A percentile compares a stretch with the other conserved stretches of the same genome.
phyloP scores from a whole-genome alignment of 1,284 basidiomycete species.

The Baeospora myosura region DNA sequence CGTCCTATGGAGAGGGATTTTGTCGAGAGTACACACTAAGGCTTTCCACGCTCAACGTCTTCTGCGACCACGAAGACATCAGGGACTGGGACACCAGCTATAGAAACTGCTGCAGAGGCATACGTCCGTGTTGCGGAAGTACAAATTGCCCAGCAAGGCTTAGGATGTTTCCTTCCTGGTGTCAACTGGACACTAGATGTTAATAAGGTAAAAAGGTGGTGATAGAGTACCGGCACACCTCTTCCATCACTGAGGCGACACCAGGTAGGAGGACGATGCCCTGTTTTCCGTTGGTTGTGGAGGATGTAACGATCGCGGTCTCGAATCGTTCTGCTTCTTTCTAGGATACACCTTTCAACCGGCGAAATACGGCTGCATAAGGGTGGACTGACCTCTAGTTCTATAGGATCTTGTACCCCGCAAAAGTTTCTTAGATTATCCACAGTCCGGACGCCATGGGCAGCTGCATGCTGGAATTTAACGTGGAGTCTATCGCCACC shows the following conservation, averaged over 20 bases:
- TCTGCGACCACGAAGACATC: constrained; percentile 73
- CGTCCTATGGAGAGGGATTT: constrained; percentile 7
- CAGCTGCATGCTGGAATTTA: constrained; percentile 47
- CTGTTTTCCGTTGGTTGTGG: constrained; percentile 40
- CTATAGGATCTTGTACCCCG: constrained; percentile 57
- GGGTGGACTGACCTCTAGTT: constrained; percentile 48
- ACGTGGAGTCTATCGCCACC: no score
- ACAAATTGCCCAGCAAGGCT: constrained; percentile 59
- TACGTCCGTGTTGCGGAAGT: constrained; percentile 61
- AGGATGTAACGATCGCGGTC: constrained; percentile 52
- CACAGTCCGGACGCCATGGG: constrained; percentile 75
- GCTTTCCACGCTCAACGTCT: constrained; percentile 76
- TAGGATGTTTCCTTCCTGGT: constrained; percentile 36
- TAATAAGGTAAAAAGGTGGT: neutral
- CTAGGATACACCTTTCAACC: constrained; percentile 25
- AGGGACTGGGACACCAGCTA: constrained; percentile 47
- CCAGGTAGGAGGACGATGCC: constrained; percentile 64
- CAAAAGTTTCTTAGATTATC: constrained; percentile 74
- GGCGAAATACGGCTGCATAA: constrained; percentile 1
- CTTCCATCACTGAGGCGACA: constrained; percentile 43
- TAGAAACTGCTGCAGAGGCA: constrained; percentile 45
- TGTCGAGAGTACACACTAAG: constrained; percentile 45
- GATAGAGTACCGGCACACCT: constrained; percentile 28
- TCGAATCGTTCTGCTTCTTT: constrained; percentile 63
- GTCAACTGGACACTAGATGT: constrained; percentile 30